Conservation (phyloP, 2,329 filamentous ascomycete species). For the Colletotrichum tabaci region DNA sequence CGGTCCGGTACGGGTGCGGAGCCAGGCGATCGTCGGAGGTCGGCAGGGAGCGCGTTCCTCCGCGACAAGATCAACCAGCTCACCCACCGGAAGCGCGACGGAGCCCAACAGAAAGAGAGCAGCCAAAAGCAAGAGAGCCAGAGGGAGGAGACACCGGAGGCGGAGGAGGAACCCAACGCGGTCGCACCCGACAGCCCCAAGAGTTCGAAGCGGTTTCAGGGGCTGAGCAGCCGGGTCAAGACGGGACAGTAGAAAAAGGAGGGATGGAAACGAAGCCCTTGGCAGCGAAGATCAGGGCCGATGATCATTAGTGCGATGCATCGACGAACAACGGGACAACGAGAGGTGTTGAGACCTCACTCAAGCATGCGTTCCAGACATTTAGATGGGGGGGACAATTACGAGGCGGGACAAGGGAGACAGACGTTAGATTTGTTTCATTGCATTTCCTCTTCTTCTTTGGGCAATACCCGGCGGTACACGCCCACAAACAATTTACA, state of each 20-base stretch:
- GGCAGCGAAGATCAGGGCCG: not conserved
- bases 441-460: not conserved
- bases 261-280: not conserved
- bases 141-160: conserved; percentile 32
- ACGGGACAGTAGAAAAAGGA: conserved; percentile 16
- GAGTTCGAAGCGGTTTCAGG: conserved; percentile 20
- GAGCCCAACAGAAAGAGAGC: conserved; percentile 42
- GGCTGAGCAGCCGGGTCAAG: conserved; percentile 32
- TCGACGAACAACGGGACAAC: not conserved
- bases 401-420: conserved; percentile 9
- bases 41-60: conserved; percentile 51
- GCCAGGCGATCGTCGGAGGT: conserved; percentile 45
- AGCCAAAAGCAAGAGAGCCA: conserved; percentile 12
- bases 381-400: conserved; percentile 6
- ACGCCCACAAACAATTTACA: not conserved
- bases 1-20: conserved; percentile 43
- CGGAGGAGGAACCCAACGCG: conserved; percentile 13
- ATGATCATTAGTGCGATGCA: not conserved
- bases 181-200: conserved; percentile 24
- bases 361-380: not conserved
- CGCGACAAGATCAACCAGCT: conserved; percentile 55
- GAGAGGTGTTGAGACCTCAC: not conserved
- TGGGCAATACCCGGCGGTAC: conserved; percentile 14
- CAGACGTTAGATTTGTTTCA: conserved; percentile 7
- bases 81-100: conserved; percentile 45